phyloP scores from a whole-genome alignment of 2,329 filamentous ascomycete genomes.

The Colletotrichum liaoningense region DNA sequence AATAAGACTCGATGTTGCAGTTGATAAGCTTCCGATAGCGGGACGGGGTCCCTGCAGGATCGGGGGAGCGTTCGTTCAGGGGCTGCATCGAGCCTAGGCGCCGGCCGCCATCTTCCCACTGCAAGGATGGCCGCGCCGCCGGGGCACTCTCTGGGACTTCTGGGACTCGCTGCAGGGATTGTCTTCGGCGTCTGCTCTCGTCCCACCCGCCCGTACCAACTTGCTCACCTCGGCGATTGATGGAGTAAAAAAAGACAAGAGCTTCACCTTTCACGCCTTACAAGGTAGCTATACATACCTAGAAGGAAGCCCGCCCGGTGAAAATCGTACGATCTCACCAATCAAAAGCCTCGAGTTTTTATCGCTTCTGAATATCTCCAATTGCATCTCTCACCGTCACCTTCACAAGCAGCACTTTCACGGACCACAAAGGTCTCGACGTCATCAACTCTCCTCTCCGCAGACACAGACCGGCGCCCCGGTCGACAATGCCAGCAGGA shows the following conservation, averaged over 20 bases:
- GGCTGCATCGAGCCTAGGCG: constrained; percentile 4
- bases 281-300: not conserved
- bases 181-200: constrained; percentile 29
- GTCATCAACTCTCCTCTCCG: constrained; percentile 19
- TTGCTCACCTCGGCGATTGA: constrained; percentile 30
- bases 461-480: not conserved
- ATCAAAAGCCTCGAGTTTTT: not conserved
- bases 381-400: not conserved
- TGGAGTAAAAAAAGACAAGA: constrained; percentile 7
- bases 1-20: constrained; percentile 12
- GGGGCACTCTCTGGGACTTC: not conserved
- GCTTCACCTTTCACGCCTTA: constrained; percentile 2
- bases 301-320: not conserved
- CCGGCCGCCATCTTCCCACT: not conserved
- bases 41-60: constrained; percentile 17
- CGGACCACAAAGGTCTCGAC: constrained; percentile 10
- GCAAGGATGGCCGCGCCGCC: not conserved
- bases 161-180: constrained; percentile 2
- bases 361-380: not conserved
- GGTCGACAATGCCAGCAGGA: constrained; percentile 39
- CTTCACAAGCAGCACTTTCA: not conserved
- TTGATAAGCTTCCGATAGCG: constrained; percentile 33
- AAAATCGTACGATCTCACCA: constrained; percentile 32
- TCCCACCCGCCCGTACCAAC: constrained; percentile 16
- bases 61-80: constrained; percentile 11